Evolutionary conservation across 352 stramenopile species (phyloP).

Genomic region (Globisporangium heterothallicum): DNA sequence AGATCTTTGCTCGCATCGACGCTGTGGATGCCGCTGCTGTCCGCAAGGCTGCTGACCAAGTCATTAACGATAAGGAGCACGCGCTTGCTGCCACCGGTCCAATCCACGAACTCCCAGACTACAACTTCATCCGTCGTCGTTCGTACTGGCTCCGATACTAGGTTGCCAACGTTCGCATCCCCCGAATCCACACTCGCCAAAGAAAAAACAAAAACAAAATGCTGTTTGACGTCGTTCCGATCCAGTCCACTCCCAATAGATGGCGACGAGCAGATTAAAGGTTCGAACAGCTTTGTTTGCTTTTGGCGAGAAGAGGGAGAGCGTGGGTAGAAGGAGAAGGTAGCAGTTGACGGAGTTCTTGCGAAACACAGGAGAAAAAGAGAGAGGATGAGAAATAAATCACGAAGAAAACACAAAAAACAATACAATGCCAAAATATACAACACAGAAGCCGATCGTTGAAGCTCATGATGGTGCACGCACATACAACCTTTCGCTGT

Average conservation of each 20-base stretch:
- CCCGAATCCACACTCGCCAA: slow-evolving; percentile 12
- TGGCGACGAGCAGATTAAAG: slow-evolving; percentile 3
- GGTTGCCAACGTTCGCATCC: slow-evolving; percentile 16
- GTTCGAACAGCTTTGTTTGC: not conserved
- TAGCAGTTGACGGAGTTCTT: slow-evolving; percentile 1
- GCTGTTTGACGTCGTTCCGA: slow-evolving; percentile 1
- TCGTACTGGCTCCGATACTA: slow-evolving; percentile 97
- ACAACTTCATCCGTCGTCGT: slow-evolving; percentile 99
- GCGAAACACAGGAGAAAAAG: not conserved
- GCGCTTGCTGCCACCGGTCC: slow-evolving; percentile 96
- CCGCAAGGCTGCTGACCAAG: slow-evolving; percentile 73
- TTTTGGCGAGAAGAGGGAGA: not conserved
- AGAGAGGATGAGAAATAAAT: not conserved
- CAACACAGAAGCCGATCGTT: not conserved
- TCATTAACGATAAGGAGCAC: slow-evolving; percentile 99
- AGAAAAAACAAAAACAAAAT: too few relatives aligned
- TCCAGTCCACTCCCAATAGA: slow-evolving; percentile 12
- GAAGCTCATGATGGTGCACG: too few relatives aligned
- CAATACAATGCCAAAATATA: slow-evolving; percentile 4
- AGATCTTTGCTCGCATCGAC: slow-evolving; percentile 99
- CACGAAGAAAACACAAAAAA: slow-evolving; percentile 1
- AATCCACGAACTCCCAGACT: slow-evolving; percentile 98
- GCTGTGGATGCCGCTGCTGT: slow-evolving; percentile 96
- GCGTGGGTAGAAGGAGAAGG: not conserved
- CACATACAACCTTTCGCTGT: too few relatives aligned